Percentiles rank a stretch among this genome's conserved stretches.
phyloP scores from a whole-genome alignment of 805 yeast genomes.

The Komagataella phaffii region DNA sequence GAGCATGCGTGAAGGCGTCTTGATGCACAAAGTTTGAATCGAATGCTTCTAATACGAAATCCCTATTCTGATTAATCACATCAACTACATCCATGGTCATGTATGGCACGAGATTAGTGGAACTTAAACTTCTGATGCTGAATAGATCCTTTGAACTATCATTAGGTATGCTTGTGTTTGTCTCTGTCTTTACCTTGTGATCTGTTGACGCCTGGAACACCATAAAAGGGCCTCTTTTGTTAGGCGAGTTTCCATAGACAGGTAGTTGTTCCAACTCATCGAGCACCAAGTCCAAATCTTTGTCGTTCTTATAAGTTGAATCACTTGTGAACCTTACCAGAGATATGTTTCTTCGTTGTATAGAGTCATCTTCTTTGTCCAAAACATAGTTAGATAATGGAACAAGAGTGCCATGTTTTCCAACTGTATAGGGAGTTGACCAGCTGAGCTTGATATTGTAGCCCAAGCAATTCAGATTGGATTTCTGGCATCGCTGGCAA shows the following conservation, averaged over 20 bases:
- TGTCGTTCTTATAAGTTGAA: constrained; percentile 22
- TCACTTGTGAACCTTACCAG: constrained; percentile 24
- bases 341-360: constrained; percentile 31
- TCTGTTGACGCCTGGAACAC: background rate
- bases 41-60: background rate
- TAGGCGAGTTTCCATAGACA: background rate
- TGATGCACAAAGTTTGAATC: background rate
- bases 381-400: constrained; percentile 4
- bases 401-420: constrained; percentile 9
- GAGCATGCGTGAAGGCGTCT: background rate
- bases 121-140: background rate
- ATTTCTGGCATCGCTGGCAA: constrained; percentile 32
- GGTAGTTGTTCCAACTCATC: constrained; percentile 9
- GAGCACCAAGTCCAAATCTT: constrained; percentile 23
- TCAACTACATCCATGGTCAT: background rate
- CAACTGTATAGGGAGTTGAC: constrained; percentile 25
- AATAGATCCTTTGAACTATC: background rate
- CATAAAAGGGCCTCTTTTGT: background rate
- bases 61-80: background rate
- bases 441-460: constrained; percentile 35
- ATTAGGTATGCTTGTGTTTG: background rate
- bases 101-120: background rate
- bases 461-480: constrained; percentile 32
- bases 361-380: constrained; percentile 7
- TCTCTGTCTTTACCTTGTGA: background rate